Conservation (phyloP, 2,329 filamentous ascomycete genomes). For the Cladosporium colombiae region DNA sequence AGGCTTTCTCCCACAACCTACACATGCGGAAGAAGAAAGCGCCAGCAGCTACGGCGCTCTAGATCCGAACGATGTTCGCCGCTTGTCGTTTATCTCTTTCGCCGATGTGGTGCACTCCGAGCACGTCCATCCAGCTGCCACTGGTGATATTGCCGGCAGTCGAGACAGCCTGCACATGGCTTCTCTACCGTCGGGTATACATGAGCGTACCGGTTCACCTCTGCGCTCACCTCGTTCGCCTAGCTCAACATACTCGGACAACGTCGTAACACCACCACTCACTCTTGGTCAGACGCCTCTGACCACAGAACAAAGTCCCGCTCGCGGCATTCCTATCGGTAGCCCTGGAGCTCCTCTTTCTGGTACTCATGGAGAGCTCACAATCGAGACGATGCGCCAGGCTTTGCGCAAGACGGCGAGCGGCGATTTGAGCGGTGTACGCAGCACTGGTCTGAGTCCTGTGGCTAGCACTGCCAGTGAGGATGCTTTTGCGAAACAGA, state of each 20-base stretch:
- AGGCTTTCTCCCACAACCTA: conserved; percentile 67
- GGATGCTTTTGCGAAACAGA: conserved; percentile 15
- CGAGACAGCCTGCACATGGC: conserved; percentile 66
- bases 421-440: conserved; percentile 61
- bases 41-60: conserved; percentile 76
- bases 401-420: conserved; percentile 83
- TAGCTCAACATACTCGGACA: conserved; percentile 25
- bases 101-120: conserved; percentile 90
- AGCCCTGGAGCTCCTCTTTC: conserved; percentile 19
- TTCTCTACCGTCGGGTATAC: conserved; percentile 30
- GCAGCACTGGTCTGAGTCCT: conserved; percentile 15
- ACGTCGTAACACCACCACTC: conserved; percentile 6
- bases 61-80: conserved; percentile 75
- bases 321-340: conserved; percentile 12
- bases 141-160: conserved; percentile 44
- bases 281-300: neutral
- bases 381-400: conserved; percentile 92
- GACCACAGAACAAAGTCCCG: conserved; percentile 10
- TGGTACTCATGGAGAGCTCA: conserved; percentile 66
- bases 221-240: conserved; percentile 66
- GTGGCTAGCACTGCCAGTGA: conserved; percentile 2
- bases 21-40: conserved; percentile 53
- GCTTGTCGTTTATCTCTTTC: conserved; percentile 93
- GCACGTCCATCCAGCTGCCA: conserved; percentile 48
- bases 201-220: conserved; percentile 75